Evolutionary conservation across 768 basidiomycete species (phyloP).

Genomic region (Chalciporus piperatus): DNA sequence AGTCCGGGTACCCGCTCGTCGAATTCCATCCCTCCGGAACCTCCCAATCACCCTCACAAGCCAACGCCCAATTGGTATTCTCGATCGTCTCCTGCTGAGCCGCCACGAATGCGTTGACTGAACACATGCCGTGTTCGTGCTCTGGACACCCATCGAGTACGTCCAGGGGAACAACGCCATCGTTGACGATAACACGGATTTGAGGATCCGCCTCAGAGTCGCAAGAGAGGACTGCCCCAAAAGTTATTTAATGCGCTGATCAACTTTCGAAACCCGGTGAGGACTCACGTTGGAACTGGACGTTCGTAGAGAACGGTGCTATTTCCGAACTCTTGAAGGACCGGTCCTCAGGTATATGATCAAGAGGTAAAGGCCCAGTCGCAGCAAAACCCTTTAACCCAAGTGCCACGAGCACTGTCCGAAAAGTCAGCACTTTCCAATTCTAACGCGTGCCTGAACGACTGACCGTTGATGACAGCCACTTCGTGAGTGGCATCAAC

Average conservation of each 20-base stretch:
- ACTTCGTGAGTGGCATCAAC: conserved; percentile 88
- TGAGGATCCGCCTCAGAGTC: conserved; percentile 47
- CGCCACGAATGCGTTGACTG: conserved; percentile 63
- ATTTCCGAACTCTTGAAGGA: conserved; percentile 71
- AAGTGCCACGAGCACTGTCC: conserved; percentile 72
- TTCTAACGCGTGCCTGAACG: too few relatives aligned
- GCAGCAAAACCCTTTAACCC: conserved; percentile 70
- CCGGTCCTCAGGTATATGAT: conserved; percentile 58
- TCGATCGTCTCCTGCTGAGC: conserved; percentile 64
- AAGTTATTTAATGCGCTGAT: neutral
- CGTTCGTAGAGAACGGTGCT: conserved; percentile 79
- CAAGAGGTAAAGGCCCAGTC: conserved; percentile 63
- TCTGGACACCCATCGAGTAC: conserved; percentile 67
- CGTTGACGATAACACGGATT: conserved; percentile 81
- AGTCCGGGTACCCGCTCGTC: conserved; percentile 55
- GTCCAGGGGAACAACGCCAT: conserved; percentile 74
- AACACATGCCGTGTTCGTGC: conserved; percentile 75
- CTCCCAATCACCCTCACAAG: conserved; percentile 70
- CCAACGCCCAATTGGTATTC: conserved; percentile 65
- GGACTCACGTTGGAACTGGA: conserved; percentile 76
- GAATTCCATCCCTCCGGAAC: conserved; percentile 74
- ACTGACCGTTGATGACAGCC: conserved; percentile 66
- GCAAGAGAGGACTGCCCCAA: conserved; percentile 54
- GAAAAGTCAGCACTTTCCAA: neutral
- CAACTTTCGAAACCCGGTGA: neutral